A percentile compares a stretch with the other conserved stretches of the same genome.
Evolutionary conservation across 2,329 filamentous ascomycete species (phyloP).

Genomic region (Penicillium fuscoglaucum): DNA sequence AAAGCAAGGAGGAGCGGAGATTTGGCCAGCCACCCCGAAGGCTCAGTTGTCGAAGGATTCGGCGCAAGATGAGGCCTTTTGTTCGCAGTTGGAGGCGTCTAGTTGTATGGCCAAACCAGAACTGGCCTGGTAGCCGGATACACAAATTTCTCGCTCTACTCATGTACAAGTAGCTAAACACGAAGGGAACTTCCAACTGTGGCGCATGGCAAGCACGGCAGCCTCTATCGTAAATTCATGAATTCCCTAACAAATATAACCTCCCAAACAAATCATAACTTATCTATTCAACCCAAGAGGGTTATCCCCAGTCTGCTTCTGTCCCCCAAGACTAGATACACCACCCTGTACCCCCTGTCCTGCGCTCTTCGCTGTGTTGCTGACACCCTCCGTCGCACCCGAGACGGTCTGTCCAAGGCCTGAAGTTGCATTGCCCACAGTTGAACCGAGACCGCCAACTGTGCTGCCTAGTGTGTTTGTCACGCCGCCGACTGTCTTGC

Average conservation of each 20-base stretch:
- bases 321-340: slow-evolving; percentile 18
- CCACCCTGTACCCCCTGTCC: slow-evolving; percentile 16
- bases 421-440: slow-evolving; percentile 37
- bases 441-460: slow-evolving; percentile 34
- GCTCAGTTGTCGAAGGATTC: slow-evolving; percentile 4
- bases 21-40: slow-evolving; percentile 49
- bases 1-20: slow-evolving; percentile 46
- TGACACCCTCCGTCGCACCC: slow-evolving; percentile 31
- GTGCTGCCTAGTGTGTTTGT: slow-evolving; percentile 33
- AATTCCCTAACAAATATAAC: neutral
- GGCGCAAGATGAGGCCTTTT: slow-evolving; percentile 20
- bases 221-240: neutral
- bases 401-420: slow-evolving; percentile 31
- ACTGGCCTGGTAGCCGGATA: slow-evolving; percentile 16
- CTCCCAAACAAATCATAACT: neutral
- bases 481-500: slow-evolving; percentile 35
- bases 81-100: slow-evolving; percentile 19
- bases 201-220: neutral
- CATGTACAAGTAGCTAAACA: neutral
- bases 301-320: slow-evolving; percentile 26
- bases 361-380: slow-evolving; percentile 31
- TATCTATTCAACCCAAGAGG: slow-evolving; percentile 21
- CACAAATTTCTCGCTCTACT: neutral
- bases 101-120: slow-evolving; percentile 15
- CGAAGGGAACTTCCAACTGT: neutral